Conservation (phyloP, 2,329 filamentous ascomycete species). For the Claviceps quebecensis region DNA sequence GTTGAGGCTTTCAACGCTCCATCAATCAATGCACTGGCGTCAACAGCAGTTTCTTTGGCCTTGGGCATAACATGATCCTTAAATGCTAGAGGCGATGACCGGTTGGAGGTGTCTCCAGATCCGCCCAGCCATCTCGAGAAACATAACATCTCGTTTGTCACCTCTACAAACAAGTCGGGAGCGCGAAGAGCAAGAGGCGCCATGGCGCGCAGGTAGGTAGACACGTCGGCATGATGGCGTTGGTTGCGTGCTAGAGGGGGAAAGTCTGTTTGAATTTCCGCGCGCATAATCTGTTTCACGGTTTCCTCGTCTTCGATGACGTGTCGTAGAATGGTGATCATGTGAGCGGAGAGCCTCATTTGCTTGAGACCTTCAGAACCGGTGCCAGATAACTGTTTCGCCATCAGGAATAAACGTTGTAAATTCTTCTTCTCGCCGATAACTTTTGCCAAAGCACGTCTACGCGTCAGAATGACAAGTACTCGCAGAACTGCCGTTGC, state of each 20-base stretch:
- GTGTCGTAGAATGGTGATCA: constrained; percentile 80
- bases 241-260: constrained; percentile 36
- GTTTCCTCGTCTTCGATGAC: constrained; percentile 89
- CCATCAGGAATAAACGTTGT: constrained; percentile 84
- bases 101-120: constrained; percentile 16
- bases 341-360: constrained; percentile 39
- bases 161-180: constrained; percentile 74
- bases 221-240: constrained; percentile 50
- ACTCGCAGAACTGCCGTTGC: constrained; percentile 74
- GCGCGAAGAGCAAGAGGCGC: constrained; percentile 68
- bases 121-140: constrained; percentile 45
- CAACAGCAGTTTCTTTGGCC: constrained; percentile 1
- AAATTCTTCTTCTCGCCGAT: constrained; percentile 82
- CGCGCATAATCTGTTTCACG: constrained; percentile 80
- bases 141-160: constrained; percentile 73
- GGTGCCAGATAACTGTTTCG: constrained; percentile 74
- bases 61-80: constrained; percentile 17
- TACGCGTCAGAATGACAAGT: constrained; percentile 75
- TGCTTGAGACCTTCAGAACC: constrained; percentile 59
- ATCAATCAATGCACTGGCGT: constrained; percentile 6
- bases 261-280: constrained; percentile 72
- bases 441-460: constrained; percentile 56
- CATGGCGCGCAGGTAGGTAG: constrained; percentile 60
- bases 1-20: constrained; percentile 46
- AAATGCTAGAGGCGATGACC: constrained; percentile 24